Evolutionary conservation across 1,284 basidiomycete species (phyloP).

Genomic region (Puccinia triticina): DNA sequence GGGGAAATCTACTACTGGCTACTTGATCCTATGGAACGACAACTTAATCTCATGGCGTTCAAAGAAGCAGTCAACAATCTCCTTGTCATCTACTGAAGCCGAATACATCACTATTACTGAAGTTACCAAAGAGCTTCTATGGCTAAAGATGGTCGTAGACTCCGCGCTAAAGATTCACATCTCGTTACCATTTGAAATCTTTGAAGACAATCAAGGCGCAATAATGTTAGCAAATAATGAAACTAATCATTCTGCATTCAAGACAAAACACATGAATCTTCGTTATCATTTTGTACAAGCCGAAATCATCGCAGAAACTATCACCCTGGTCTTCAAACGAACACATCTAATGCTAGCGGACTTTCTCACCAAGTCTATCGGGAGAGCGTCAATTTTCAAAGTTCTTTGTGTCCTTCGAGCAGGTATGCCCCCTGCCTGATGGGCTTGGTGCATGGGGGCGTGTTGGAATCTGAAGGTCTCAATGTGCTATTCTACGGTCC

Average conservation of each 20-base stretch:
- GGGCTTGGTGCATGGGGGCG: background rate
- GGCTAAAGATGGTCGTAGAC: background rate
- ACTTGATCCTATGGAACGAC: background rate
- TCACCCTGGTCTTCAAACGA: too few species aligned
- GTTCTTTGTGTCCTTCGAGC: slow-evolving; percentile 1
- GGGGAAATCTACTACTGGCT: background rate
- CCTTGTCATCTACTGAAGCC: background rate
- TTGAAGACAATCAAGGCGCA: background rate
- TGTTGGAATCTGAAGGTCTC: slow-evolving; percentile 6
- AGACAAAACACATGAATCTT: slow-evolving; percentile 1
- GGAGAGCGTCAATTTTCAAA: background rate
- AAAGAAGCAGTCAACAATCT: background rate
- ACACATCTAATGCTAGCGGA: background rate
- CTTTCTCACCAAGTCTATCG: background rate
- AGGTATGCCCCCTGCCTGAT: too few species aligned
- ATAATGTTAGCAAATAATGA: background rate
- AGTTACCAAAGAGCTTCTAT: background rate
- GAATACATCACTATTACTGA: background rate
- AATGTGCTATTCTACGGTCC: too few species aligned
- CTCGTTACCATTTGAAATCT: background rate
- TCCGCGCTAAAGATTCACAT: background rate
- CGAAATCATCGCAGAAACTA: background rate
- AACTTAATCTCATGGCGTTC: slow-evolving; percentile 4
- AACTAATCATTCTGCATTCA: slow-evolving; percentile 6
- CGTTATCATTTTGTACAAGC: background rate